Evolutionary conservation across 495 filamentous ascomycete species (phyloP).

Genomic region (Daldinia decipiens): DNA sequence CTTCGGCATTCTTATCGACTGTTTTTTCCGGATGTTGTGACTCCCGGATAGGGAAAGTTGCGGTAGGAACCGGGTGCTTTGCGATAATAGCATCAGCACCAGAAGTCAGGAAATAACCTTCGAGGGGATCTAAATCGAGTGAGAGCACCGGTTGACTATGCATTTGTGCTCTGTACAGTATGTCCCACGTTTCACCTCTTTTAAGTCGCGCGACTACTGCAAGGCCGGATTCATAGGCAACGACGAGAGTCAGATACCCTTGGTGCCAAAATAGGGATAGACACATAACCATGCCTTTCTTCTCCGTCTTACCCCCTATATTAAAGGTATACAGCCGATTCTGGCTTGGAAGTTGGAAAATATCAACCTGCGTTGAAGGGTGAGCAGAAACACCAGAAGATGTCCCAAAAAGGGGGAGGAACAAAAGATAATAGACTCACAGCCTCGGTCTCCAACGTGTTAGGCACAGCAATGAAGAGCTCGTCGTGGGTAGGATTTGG

Average conservation of each 20-base stretch:
- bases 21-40: slow-evolving; percentile 10
- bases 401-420: not conserved
- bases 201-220: slow-evolving; percentile 63
- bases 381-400: slow-evolving; percentile 14
- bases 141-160: slow-evolving; percentile 91
- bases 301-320: slow-evolving; percentile 61
- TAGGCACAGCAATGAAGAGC: slow-evolving; percentile 77
- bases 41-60: slow-evolving; percentile 15
- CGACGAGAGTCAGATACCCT: slow-evolving; percentile 61
- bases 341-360: slow-evolving; percentile 84
- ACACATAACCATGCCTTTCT: slow-evolving; percentile 93
- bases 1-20: slow-evolving; percentile 8
- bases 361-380: slow-evolving; percentile 68
- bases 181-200: slow-evolving; percentile 62
- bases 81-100: slow-evolving; percentile 74
- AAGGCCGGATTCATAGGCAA: slow-evolving; percentile 90
- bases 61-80: slow-evolving; percentile 62
- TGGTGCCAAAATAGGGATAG: slow-evolving; percentile 68
- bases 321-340: slow-evolving; percentile 71
- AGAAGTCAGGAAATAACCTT: slow-evolving; percentile 78
- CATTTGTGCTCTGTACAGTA: slow-evolving; percentile 69
- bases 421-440: slow-evolving; percentile 52
- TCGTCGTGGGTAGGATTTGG: slow-evolving; percentile 43
- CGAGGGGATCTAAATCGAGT: slow-evolving; percentile 67
- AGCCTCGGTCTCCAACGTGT: slow-evolving; percentile 77